phyloP scores from a whole-genome alignment of 345 rosid genomes.

The Populus pruinosa region DNA sequence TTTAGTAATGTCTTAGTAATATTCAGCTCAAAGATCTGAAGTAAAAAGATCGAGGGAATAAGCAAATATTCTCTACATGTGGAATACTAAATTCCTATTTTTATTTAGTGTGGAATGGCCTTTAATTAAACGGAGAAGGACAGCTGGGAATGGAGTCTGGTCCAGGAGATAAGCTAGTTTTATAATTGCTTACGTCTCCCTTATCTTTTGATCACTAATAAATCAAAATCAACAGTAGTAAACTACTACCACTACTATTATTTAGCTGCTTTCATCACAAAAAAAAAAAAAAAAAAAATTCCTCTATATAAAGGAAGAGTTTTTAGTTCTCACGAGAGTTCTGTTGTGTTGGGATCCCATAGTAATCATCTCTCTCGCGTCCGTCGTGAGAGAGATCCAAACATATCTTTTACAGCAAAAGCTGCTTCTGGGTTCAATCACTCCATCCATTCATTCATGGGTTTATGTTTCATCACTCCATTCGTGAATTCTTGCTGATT shows the following conservation, averaged over 20 bases:
- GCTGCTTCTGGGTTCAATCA: background rate
- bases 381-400: background rate
- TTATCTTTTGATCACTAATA: no score
- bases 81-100: no score
- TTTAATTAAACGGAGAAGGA: no score
- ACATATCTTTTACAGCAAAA: background rate
- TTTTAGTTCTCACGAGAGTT: conserved; percentile 34
- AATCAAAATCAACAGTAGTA: background rate
- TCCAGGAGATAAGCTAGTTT: no score
- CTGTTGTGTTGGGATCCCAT: conserved; percentile 57
- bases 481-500: conserved; percentile 27
- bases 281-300: no score
- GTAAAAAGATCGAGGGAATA: no score
- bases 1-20: no score
- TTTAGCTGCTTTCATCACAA: background rate
- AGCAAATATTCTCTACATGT: no score
- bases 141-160: no score
- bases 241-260: background rate
- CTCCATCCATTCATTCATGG: background rate
- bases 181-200: no score
- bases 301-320: background rate
- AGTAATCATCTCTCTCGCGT: conserved; percentile 31
- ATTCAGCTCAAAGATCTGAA: no score
- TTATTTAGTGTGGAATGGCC: no score
- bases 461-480: background rate